A percentile compares a stretch with the other conserved stretches of the same genome.
These are phyloP conservation scores for Trapa incisa DNA, from an alignment of 345 rosid genomes.

Conservation along the genomic window DNA sequence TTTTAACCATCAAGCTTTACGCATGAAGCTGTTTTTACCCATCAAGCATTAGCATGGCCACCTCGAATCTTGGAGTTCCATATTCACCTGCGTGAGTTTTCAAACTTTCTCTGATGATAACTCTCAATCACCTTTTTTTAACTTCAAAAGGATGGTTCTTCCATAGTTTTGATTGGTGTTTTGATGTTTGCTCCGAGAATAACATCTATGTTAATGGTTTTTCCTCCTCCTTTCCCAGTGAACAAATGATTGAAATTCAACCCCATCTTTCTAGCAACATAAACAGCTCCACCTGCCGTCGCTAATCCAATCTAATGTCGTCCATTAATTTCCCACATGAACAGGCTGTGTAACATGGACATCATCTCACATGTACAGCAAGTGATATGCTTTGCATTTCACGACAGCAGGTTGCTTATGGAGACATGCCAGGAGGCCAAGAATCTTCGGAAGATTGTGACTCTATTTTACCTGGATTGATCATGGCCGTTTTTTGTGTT, in stretches of 20 bases:
- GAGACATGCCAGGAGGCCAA: conserved; percentile 97
- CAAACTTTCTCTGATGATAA: too few species aligned
- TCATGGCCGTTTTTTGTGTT: background rate
- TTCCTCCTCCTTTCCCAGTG: background rate
- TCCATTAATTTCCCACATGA: background rate
- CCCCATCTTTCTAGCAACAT: background rate
- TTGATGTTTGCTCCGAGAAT: background rate
- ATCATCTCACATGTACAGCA: conserved; percentile 93
- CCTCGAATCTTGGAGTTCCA: background rate
- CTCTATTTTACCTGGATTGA: conserved; percentile 80
- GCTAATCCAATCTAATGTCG: background rate
- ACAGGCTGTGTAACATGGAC: conserved; percentile 92
- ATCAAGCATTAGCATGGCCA: background rate
- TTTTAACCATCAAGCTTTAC: background rate
- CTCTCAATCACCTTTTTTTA: background rate
- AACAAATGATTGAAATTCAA: background rate
- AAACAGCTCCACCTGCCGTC: background rate
- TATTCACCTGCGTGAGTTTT: too few species aligned
- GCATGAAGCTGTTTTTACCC: background rate
- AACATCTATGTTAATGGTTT: background rate
- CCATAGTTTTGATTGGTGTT: background rate
- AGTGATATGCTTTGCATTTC: conserved; percentile 97
- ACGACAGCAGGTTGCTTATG: conserved; percentile 82
- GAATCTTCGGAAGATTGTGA: conserved; percentile 77
- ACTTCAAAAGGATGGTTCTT: background rate